Base-by-base conservation (phyloP, 805 yeast species). In the Myxozyma udenii region DNA sequence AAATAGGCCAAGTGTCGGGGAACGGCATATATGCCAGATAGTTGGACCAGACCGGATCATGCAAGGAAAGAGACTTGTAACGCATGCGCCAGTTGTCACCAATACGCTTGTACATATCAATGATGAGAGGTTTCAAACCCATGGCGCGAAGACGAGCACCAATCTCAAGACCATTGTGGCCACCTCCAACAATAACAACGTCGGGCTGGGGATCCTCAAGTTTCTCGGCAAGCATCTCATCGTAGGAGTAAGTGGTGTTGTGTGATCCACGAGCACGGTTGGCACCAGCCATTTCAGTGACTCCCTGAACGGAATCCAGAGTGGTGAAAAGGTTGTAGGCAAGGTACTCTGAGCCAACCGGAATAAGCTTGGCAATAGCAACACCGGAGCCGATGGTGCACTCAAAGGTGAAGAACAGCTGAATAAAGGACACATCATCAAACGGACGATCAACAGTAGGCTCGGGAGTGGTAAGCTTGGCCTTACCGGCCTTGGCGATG, bases 41-140 rank as follows among this genome's bases (percentile, higher is more conserved):
- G 57, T 71, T 74, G 52, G 69, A 69, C 67, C 71, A 73, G 50
- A 71, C 74, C 1, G 78, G 77, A 58, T 74, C 78, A 58, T 74
- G 78, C 25, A 74, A 61, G 4, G 74, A 73, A 35, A 74, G 62
- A 44, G 75, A 74, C 60, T 70, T 71, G 60, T 74, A 74, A 37
- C 78, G 63, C 50, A 66, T 64, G 61, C 78, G 67, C 78, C 78
- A 74, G 61, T 74, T 74, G 55, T 74, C 78, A 53, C 78, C 78
- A 45, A 74, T 64, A 28, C 66, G 60, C 44, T 53, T 26, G 59
- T 71, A 68, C 21, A 66, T 64, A 39, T 74, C 77, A 18, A 74
- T 66, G 43, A 74, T 69, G 41, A 74, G 64, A 1, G 71, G 62
- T 44, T 69, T 68, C 36, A 74, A 64, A 9, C 78, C 78, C 66